Base-by-base conservation (phyloP, 2,329 filamentous ascomycete species). In the Taxawa tesnikishii region DNA sequence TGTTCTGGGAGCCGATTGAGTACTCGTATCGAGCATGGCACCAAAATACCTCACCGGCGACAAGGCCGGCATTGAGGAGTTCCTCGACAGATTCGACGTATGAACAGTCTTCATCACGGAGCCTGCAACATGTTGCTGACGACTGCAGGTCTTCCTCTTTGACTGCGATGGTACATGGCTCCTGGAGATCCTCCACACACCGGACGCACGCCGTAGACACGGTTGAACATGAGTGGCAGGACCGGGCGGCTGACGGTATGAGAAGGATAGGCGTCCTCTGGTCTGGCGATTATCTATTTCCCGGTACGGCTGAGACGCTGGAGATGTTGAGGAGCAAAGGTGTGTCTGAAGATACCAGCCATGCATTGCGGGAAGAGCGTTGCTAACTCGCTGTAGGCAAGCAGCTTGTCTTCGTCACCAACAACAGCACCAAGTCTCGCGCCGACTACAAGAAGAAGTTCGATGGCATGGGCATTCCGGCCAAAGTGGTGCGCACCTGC, bases 391-490 rank as follows among this genome's bases (percentile, higher is more conserved):
- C n/a, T n/a, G n/a, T 40, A 90, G 87, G 83, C 52, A 98, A 98
- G 59, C 79, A 79, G 53, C 71, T 90, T 19, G 77, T 98, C 33
- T 98, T 98, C 53, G 90, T 98, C 32, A 98, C 90, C 25, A 98
- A 98, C 64, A 98, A 98, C 65, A 94, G 85, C 51, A 96, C 90
- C 36, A 98, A 98, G 56, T 94, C 88, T 8, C 80, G 90, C 35
- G 66, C 72, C 30, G 85, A 94, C 54, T 98, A 98, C 60, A 79
- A 81, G 55, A 84, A 88, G 65, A 98, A 96, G 53, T 78, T 98
- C 38, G 74, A 80, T 28, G 63, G 63, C 33, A 70, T 94, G 53
- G 81, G 80, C 28, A 94, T 98, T 47, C 78, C 80, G 1, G 77
- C 75, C 45, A 67, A 73, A 37, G 73, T 80, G 40, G 70, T 73